These are phyloP conservation scores for Cinnamomum chago DNA, from an alignment of 164 flowering plant genomes.

Conservation along the genomic window DNA sequence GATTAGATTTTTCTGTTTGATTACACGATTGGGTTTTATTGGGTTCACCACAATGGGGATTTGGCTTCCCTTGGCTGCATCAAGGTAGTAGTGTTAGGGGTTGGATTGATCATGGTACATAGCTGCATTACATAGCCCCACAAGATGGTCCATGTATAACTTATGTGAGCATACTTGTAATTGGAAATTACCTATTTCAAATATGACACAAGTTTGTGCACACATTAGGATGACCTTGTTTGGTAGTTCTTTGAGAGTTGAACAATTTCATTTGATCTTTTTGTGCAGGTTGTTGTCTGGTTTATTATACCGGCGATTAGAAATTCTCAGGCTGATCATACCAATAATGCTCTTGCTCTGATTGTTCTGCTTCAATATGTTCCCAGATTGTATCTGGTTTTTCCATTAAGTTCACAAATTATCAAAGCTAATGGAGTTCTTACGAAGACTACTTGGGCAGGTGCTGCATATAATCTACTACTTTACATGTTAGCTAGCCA, in stretches of 20 bases:
- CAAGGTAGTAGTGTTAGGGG: no score
- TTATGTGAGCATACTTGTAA: no score
- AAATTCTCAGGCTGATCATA: slow-evolving; percentile 45
- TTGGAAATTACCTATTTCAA: neutral
- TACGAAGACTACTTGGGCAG: slow-evolving; percentile 99
- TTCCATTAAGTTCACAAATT: slow-evolving; percentile 84
- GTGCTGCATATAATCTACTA: slow-evolving; percentile 92
- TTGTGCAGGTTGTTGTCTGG: slow-evolving; percentile 84
- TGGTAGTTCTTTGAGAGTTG: neutral
- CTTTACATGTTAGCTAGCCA: slow-evolving; percentile 94
- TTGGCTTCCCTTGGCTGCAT: no score
- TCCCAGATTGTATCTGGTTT: slow-evolving; percentile 86
- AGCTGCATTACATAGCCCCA: no score
- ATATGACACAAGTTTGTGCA: neutral
- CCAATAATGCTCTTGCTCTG: slow-evolving; percentile 76
- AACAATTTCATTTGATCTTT: neutral
- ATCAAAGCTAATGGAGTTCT: slow-evolving; percentile 92
- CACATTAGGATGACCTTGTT: neutral
- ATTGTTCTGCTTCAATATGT: slow-evolving; percentile 83
- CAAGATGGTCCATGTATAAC: no score
- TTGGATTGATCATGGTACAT: no score
- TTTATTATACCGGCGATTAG: slow-evolving; percentile 76
- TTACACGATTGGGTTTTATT: no score
- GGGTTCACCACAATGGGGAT: no score
- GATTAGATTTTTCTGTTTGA: no score